Percentiles rank a stretch among this genome's conserved stretches.
Conservation (phyloP, 805 yeast genomes). For the Candida piceae region DNA sequence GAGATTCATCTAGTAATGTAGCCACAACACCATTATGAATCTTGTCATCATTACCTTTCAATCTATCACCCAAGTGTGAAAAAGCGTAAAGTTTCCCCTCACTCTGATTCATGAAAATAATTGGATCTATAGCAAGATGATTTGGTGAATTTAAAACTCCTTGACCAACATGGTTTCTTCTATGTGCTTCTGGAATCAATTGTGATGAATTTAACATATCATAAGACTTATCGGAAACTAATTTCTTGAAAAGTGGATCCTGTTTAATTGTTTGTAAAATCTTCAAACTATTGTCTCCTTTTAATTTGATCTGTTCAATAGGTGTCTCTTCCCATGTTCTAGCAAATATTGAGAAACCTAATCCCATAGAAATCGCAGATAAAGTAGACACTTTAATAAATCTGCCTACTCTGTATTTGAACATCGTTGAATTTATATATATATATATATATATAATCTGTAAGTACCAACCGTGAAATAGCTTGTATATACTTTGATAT, state of each 20-base stretch:
- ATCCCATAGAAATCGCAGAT: slow-evolving; percentile 17
- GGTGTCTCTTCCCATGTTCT: slow-evolving; percentile 27
- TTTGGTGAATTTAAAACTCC: slow-evolving; percentile 68
- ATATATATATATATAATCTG: too few species aligned
- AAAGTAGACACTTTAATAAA: slow-evolving; percentile 8
- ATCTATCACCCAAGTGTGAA: slow-evolving; percentile 62
- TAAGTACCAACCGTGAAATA: too few species aligned
- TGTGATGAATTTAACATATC: slow-evolving; percentile 33
- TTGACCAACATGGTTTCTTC: slow-evolving; percentile 58
- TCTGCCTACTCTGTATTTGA: not conserved
- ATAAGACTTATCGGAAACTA: slow-evolving; percentile 22
- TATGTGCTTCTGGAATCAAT: slow-evolving; percentile 54
- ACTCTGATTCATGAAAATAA: slow-evolving; percentile 49
- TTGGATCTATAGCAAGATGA: slow-evolving; percentile 70
- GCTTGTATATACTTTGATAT: too few species aligned
- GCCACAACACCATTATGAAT: slow-evolving; percentile 80
- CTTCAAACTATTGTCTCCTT: slow-evolving; percentile 22
- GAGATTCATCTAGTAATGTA: slow-evolving; percentile 76
- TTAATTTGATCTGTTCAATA: slow-evolving; percentile 5
- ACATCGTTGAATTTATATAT: too few species aligned
- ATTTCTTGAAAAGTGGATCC: slow-evolving; percentile 22
- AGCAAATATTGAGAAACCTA: slow-evolving; percentile 28
- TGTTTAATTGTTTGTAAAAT: slow-evolving; percentile 25
- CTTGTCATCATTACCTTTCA: slow-evolving; percentile 65
- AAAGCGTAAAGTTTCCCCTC: slow-evolving; percentile 56